phyloP scores from a whole-genome alignment of 2,329 filamentous ascomycete genomes.

The Colletotrichum tofieldiae region DNA sequence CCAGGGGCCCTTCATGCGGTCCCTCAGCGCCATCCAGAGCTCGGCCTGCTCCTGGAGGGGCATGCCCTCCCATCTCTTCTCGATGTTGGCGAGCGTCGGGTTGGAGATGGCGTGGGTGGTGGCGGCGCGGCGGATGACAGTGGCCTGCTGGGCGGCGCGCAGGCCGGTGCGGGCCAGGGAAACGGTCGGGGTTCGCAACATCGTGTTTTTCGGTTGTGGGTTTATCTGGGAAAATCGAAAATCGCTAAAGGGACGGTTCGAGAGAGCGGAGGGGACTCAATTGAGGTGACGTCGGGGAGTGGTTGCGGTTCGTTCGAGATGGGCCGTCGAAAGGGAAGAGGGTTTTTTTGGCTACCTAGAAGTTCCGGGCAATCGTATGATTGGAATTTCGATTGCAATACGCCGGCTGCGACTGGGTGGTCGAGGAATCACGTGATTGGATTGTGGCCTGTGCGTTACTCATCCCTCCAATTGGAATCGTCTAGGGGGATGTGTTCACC shows the following conservation, averaged over 20 bases:
- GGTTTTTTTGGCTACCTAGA: constrained; percentile 44
- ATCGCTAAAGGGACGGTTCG: constrained; percentile 45
- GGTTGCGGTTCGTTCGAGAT: constrained; percentile 26
- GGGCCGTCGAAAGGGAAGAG: constrained; percentile 38
- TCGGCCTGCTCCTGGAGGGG: constrained; percentile 99
- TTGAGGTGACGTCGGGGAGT: constrained; percentile 47
- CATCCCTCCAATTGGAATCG: constrained; percentile 21
- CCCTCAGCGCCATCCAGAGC: constrained; percentile 97
- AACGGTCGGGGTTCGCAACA: constrained; percentile 70
- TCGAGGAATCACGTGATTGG: neutral
- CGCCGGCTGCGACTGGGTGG: constrained; percentile 41
- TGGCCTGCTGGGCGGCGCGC: constrained; percentile 54
- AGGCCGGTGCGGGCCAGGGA: constrained; percentile 67
- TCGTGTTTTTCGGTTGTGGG: constrained; percentile 51
- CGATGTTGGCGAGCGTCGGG: constrained; percentile 96
- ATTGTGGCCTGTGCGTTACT: constrained; percentile 11
- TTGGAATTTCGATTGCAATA: constrained; percentile 44
- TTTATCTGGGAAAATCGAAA: constrained; percentile 38
- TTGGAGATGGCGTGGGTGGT: constrained; percentile 96
- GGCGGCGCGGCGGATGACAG: constrained; percentile 67
- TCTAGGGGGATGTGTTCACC: constrained; percentile 12
- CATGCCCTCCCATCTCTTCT: constrained; percentile 99
- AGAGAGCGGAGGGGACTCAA: constrained; percentile 45
- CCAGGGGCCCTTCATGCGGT: constrained; percentile 99
- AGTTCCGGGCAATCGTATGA: constrained; percentile 44